These are phyloP conservation scores for Elsinoe australis DNA, from an alignment of 2,329 filamentous ascomycete species.

Conservation along the genomic window DNA sequence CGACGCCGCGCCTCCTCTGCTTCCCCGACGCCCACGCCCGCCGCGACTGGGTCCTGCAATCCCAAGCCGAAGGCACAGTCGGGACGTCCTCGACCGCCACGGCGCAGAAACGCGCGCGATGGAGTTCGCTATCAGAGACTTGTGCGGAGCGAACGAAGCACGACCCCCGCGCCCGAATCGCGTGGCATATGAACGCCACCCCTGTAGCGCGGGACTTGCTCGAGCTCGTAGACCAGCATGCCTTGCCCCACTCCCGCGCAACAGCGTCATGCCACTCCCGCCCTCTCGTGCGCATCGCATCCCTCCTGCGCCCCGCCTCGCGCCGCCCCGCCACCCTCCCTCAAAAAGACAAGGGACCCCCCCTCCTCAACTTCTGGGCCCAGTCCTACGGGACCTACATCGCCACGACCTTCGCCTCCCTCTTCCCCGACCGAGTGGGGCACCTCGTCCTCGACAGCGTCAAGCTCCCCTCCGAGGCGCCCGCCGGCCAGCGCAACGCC, in stretches of 20 bases:
- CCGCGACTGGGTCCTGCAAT: slow-evolving; percentile 29
- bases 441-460: slow-evolving; percentile 39
- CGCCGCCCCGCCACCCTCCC: too few species aligned
- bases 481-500: slow-evolving; percentile 42
- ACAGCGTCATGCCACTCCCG: too few species aligned
- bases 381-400: slow-evolving; percentile 42
- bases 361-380: slow-evolving; percentile 36
- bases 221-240: slow-evolving; percentile 37
- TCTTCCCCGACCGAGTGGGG: slow-evolving; percentile 39
- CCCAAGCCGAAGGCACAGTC: slow-evolving; percentile 30
- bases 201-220: slow-evolving; percentile 45
- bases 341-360: too few species aligned
- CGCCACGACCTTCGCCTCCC: slow-evolving; percentile 40
- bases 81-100: slow-evolving; percentile 35
- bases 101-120: slow-evolving; percentile 33
- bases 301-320: too few species aligned
- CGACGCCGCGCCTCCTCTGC: slow-evolving; percentile 29
- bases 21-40: slow-evolving; percentile 27
- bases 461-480: slow-evolving; percentile 40
- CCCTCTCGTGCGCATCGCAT: too few species aligned
- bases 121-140: slow-evolving; percentile 29
- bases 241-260: too few species aligned
- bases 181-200: slow-evolving; percentile 37
- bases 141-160: slow-evolving; percentile 21
- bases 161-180: slow-evolving; percentile 4